Evolutionary conservation across 176 grass and related monocot species (phyloP).

Genomic region (Avena sativa): DNA sequence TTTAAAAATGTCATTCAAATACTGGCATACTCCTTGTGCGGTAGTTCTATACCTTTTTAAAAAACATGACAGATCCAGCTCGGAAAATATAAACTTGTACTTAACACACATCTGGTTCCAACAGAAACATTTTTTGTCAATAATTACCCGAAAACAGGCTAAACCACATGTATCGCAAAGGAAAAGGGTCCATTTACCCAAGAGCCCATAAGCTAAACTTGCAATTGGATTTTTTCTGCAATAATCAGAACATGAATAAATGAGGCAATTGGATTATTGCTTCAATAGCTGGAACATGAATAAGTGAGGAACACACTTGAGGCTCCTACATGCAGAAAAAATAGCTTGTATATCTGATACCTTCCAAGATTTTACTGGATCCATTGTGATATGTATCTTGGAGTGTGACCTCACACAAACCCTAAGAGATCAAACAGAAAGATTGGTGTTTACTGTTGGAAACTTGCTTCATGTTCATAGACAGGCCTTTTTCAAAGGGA

Average conservation of each 20-base stretch:
- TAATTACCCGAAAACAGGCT: constrained; percentile 8
- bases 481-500: constrained; percentile 22
- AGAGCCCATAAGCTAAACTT: constrained; percentile 20
- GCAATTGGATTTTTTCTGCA: constrained; percentile 1
- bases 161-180: neutral
- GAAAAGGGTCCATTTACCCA: neutral
- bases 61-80: constrained; percentile 27
- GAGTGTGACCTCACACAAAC: constrained; percentile 7
- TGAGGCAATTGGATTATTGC: constrained; percentile 12
- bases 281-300: neutral
- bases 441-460: constrained; percentile 29
- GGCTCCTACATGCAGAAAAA: constrained; percentile 5
- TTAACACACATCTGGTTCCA: constrained; percentile 18
- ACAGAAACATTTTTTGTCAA: constrained; percentile 5
- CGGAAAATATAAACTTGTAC: constrained; percentile 24
- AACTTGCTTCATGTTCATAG: constrained; percentile 42
- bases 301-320: neutral
- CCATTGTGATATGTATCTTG: neutral
- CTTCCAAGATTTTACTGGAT: constrained; percentile 16
- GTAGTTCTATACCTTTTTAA: constrained; percentile 19
- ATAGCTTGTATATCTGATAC: neutral
- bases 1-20: constrained; percentile 9
- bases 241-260: neutral
- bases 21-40: constrained; percentile 10
- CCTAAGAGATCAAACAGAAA: constrained; percentile 35